These are phyloP conservation scores for Ceratobasidium sp. DNA, from an alignment of 1,284 basidiomycete genomes.

Conservation along the genomic window DNA sequence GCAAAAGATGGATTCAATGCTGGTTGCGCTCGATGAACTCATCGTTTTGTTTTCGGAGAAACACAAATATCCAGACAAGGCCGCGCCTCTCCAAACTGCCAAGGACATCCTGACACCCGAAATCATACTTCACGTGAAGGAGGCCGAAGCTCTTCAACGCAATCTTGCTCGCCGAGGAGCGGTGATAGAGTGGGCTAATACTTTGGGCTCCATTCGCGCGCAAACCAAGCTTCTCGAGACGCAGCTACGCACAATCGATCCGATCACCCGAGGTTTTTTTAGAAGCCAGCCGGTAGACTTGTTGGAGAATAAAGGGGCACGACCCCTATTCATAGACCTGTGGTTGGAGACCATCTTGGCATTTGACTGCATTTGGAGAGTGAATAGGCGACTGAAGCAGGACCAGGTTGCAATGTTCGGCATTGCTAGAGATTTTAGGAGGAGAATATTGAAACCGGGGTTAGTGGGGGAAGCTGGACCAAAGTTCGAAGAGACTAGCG, in stretches of 20 bases:
- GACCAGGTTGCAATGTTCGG: not conserved
- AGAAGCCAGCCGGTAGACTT: not conserved
- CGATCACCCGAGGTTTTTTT: not conserved
- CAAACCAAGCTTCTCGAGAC: not conserved
- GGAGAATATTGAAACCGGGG: not conserved
- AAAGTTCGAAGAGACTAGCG: not conserved
- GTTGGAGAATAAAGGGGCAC: not conserved
- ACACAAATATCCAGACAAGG: not conserved
- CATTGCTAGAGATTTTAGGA: not conserved
- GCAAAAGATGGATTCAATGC: not conserved
- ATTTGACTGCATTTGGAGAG: slow-evolving; percentile 14
- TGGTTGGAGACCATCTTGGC: not conserved
- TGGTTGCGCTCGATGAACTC: not conserved
- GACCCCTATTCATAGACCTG: not conserved
- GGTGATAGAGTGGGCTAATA: not conserved
- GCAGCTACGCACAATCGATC: slow-evolving; percentile 1
- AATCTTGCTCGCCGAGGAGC: not conserved
- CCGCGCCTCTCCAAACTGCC: not conserved
- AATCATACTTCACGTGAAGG: not conserved
- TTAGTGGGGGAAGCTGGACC: not conserved
- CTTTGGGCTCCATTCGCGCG: not conserved
- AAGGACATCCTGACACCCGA: not conserved
- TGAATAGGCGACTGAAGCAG: slow-evolving; percentile 9
- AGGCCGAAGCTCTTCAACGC: not conserved
- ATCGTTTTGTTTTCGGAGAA: not conserved